phyloP scores from a whole-genome alignment of 805 yeast genomes.

The Middelhovenomyces tepae region DNA sequence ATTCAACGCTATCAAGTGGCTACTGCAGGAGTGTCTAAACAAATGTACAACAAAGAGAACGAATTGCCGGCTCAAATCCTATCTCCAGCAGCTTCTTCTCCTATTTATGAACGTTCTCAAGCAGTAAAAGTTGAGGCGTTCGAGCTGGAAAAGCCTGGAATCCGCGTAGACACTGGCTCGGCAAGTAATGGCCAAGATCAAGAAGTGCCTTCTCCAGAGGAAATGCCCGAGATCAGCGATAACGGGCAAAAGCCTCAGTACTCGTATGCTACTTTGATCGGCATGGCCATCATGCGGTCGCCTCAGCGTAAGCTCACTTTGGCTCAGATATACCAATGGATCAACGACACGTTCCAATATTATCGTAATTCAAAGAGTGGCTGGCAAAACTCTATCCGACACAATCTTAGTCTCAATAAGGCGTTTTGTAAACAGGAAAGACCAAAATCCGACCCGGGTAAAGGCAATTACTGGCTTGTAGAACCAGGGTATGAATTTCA shows the following conservation, averaged over 20 bases:
- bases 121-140: too few relatives aligned
- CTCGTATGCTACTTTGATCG: conserved; percentile 88
- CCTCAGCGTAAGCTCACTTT: conserved; percentile 60
- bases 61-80: conserved; percentile 7
- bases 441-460: conserved; percentile 50
- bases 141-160: conserved; percentile 3
- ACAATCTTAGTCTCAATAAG: conserved; percentile 84
- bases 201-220: background rate
- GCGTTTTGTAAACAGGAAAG: conserved; percentile 87
- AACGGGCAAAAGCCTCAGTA: conserved; percentile 79
- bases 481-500: conserved; percentile 74
- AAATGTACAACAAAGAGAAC: conserved; percentile 8
- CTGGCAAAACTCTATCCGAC: conserved; percentile 97
- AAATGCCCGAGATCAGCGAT: conserved; percentile 37
- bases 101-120: conserved; percentile 10
- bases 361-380: conserved; percentile 83
- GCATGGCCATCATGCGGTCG: conserved; percentile 85
- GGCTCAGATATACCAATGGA: conserved; percentile 88
- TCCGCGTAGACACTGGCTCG: conserved; percentile 4
- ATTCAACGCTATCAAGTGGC: too few relatives aligned
- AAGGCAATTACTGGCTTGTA: conserved; percentile 88
- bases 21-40: too few relatives aligned
- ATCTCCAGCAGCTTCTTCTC: conserved; percentile 15
- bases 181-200: background rate
- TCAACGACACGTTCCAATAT: conserved; percentile 72